Conservation (phyloP, 768 basidiomycete genomes). For the Holtermanniella nyarrowii region DNA sequence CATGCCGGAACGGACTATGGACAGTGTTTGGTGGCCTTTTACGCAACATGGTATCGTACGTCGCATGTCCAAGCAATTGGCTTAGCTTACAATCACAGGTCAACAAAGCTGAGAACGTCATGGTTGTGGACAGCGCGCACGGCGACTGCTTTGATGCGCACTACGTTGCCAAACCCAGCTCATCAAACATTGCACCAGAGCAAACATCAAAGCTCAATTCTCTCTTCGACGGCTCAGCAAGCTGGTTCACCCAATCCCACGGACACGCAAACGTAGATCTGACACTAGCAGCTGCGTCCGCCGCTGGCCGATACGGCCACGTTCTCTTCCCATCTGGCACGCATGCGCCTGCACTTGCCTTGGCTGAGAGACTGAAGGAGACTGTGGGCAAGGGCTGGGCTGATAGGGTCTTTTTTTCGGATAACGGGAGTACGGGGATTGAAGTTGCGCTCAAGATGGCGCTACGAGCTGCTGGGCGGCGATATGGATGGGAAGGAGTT, state of each 20-base stretch:
- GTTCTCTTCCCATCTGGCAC: slow-evolving; percentile 89
- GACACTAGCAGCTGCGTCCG: slow-evolving; percentile 74
- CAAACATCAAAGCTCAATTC: slow-evolving; percentile 42
- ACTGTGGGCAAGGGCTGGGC: slow-evolving; percentile 83
- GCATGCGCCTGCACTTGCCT: slow-evolving; percentile 70
- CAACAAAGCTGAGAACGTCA: slow-evolving; percentile 60
- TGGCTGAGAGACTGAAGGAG: slow-evolving; percentile 67
- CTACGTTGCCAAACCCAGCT: slow-evolving; percentile 36
- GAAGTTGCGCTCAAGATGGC: slow-evolving; percentile 99
- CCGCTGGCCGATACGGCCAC: slow-evolving; percentile 89
- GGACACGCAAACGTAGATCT: slow-evolving; percentile 71
- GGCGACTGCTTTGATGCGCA: slow-evolving; percentile 77
- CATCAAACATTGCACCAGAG: background rate
- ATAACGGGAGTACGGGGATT: slow-evolving; percentile 92
- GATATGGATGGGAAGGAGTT: slow-evolving; percentile 37
- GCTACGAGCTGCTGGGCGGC: slow-evolving; percentile 48
- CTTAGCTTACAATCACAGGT: slow-evolving; percentile 41
- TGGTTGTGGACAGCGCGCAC: slow-evolving; percentile 81
- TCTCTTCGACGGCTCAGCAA: slow-evolving; percentile 83
- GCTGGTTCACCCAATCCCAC: slow-evolving; percentile 91
- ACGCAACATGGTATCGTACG: slow-evolving; percentile 59
- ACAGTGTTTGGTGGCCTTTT: slow-evolving; percentile 93
- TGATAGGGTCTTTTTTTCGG: slow-evolving; percentile 77
- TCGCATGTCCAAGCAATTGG: background rate
- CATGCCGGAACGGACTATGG: slow-evolving; percentile 66